Conservation (phyloP, 2,329 filamentous ascomycete species). For the Fusarium annulatum region DNA sequence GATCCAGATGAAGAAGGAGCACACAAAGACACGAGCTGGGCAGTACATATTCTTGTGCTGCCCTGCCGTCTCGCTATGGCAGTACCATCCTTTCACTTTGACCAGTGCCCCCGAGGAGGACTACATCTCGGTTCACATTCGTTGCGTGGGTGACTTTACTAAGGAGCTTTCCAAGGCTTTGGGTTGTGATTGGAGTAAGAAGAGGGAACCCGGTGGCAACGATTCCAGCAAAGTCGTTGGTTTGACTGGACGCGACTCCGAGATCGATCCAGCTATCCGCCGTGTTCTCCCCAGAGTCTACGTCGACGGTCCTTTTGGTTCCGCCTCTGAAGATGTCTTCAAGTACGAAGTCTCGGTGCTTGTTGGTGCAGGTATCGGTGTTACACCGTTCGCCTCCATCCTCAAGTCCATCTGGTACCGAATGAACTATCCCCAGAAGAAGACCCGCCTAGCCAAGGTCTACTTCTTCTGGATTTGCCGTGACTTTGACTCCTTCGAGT, state of each 20-base stretch:
- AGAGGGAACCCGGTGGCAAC: slow-evolving; percentile 29
- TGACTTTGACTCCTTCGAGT: slow-evolving; percentile 89
- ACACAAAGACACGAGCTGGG: slow-evolving; percentile 82
- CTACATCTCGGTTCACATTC: slow-evolving; percentile 88
- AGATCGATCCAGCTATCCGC: slow-evolving; percentile 75
- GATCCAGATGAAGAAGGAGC: slow-evolving; percentile 91
- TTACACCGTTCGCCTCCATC: slow-evolving; percentile 88
- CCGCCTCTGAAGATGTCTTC: slow-evolving; percentile 88
- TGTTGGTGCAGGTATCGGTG: slow-evolving; percentile 85
- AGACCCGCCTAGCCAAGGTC: slow-evolving; percentile 83
- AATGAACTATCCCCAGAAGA: slow-evolving; percentile 86
- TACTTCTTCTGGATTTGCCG: slow-evolving; percentile 95
- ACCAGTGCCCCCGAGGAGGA: slow-evolving; percentile 91
- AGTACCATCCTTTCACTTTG: slow-evolving; percentile 88
- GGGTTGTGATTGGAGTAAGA: slow-evolving; percentile 77
- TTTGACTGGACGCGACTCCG: slow-evolving; percentile 68
- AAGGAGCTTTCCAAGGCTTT: slow-evolving; percentile 74
- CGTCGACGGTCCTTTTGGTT: slow-evolving; percentile 86
- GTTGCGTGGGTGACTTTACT: slow-evolving; percentile 86
- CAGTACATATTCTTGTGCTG: slow-evolving; percentile 93
- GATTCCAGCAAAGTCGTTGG: slow-evolving; percentile 75
- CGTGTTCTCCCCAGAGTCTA: slow-evolving; percentile 83
- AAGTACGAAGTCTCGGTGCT: slow-evolving; percentile 85
- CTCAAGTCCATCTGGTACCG: slow-evolving; percentile 94
- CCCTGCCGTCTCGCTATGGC: slow-evolving; percentile 86